Conservation (phyloP, 208 protist genomes). For the Crithidia fasciculata region DNA sequence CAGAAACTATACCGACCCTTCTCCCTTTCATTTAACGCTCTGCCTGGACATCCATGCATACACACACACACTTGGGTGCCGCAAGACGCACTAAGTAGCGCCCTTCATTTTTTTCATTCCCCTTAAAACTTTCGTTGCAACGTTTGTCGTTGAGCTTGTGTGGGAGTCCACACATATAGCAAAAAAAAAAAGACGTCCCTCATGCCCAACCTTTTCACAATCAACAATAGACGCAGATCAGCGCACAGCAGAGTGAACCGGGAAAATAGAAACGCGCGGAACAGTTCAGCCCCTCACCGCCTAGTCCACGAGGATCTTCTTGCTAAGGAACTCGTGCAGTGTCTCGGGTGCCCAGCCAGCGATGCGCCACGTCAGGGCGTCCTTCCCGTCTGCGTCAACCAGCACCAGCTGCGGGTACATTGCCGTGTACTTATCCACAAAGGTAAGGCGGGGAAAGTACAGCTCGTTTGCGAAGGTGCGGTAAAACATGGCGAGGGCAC, state of each 20-base stretch:
- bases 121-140: too few relatives aligned
- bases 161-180: too few relatives aligned
- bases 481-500: slow-evolving; percentile 8
- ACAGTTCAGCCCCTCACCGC: not conserved
- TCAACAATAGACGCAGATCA: not conserved
- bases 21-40: too few relatives aligned
- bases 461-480: slow-evolving; percentile 15
- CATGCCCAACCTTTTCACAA: too few relatives aligned
- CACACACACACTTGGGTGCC: too few relatives aligned
- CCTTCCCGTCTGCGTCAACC: slow-evolving; percentile 9
- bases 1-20: too few relatives aligned
- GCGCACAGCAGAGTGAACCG: not conserved
- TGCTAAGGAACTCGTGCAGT: slow-evolving; percentile 39
- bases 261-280: not conserved
- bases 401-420: slow-evolving; percentile 32
- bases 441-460: slow-evolving; percentile 25
- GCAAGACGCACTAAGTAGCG: too few relatives aligned
- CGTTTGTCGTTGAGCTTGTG: too few relatives aligned
- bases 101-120: too few relatives aligned
- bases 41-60: too few relatives aligned
- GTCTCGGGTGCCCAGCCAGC: slow-evolving; percentile 38
- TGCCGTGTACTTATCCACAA: slow-evolving; percentile 9
- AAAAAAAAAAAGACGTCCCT: too few relatives aligned
- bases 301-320: slow-evolving; percentile 29
- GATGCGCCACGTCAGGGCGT: slow-evolving; percentile 31